Evolutionary conservation across 768 basidiomycete species (phyloP), one percentile per base, ranked within the genome.

Genomic region (Russula lepida): DNA sequence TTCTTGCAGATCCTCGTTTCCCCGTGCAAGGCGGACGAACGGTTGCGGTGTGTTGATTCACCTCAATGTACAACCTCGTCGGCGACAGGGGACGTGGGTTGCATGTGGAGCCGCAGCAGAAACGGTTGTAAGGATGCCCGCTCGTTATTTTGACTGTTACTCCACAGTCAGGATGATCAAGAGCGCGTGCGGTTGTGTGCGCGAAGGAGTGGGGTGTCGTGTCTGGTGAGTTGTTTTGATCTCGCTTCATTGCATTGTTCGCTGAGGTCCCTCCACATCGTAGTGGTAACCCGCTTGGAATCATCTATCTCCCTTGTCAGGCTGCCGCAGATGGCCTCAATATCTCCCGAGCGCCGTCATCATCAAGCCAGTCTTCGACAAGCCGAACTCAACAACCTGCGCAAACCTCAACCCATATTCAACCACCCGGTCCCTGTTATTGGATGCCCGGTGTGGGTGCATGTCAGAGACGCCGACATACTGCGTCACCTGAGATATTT

Each of bases 31-130:
- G 50, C 69, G 69, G 47, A 75, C 77, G 7, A 85, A 81, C 59
- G 86, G 85, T 0, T 88, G 86, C 63, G 87, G 86, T 0, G 77
- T 84, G 1, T 70, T 86, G 6, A 69, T 88, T 12, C 85, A 88
- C 68, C 63, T 77, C 54, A 73, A 74, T 15, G 86, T 83, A 21
- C 76, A 78, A 9, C 83, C 81, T 2, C 78, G 79, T n/a, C 74
- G 74, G 25, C 74, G 76, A 25, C 75, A 77, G 33, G 77, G 76
- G 27, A 80, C 82, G 6, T 88, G 84, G 84, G 74, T 80, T 2
- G 85, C 84, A 1, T 80, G 78, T 55, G 75, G 76, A 8, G 69
- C 76, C 15, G 83, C 85, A 1, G 73, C 82, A 0, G 74, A 75
- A n/a, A 72, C 75, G 17, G 81, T 89, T 32, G 77, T 84, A 12